Evolutionary conservation across 495 filamentous ascomycete species (phyloP), one percentile per base, ranked within the genome.

Genomic region (Podospora tetraspora): DNA sequence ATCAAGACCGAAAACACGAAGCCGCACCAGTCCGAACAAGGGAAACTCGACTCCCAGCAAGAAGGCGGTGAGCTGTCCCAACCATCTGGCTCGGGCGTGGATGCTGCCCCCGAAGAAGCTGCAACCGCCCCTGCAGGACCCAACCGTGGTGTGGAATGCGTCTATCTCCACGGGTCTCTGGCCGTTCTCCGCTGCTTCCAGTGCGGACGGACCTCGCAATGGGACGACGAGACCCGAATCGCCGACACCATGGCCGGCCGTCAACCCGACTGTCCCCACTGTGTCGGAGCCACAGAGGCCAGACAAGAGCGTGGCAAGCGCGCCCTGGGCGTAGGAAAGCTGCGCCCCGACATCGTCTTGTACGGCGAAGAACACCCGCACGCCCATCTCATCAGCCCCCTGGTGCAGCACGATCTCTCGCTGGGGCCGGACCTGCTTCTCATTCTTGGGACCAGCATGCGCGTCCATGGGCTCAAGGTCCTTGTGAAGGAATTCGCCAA

Each of bases 331-430:
- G 79, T 91, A 12, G 89, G 89, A 63, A 83, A 84, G 60, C 77
- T 87, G 6, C 78, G 89, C n/a, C 89, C 89, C 0, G 88, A 91
- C 68, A 87, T 91, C 63, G 89, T 91, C 0, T 76, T 91, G 0
- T 91, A 91, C 70, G 88, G 88, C 6, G 89, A 91, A 68, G 89
- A 90, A 56, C 88, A 91, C 66, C 89, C 89, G 0, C 80, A 84
- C n/a, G 85, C 86, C 0, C 84, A 90, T 71, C 77, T 85, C 21
- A 85, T 91, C 64, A 85, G 83, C 12, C 81, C 81, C 4, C 81
- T 91, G 11, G 82, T 87, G 5, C 84, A 87, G n/a, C 83, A 89
- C 52, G 89, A 91, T 70, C 80, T 89, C 6, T 81, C 81, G 19
- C 77, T 86, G 0, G 79, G 80, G 0, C 89, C 89, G 0, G 89